Percentiles rank a stretch among this genome's conserved stretches.
phyloP scores from a whole-genome alignment of 2,329 filamentous ascomycete species.

The Neurospora sp. region DNA sequence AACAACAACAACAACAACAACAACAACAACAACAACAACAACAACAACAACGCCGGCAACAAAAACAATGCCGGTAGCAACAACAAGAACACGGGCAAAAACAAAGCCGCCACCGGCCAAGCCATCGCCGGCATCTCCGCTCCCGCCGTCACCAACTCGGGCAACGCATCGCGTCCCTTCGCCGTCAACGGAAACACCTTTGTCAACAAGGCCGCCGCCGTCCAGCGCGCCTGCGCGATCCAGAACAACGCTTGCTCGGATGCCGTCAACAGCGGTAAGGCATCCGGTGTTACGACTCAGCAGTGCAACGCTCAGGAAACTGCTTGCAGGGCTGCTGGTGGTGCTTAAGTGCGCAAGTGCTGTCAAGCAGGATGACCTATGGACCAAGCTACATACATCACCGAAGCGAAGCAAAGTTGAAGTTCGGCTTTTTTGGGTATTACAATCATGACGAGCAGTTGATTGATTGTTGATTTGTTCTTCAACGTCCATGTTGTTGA shows the following conservation, averaged over 20 bases:
- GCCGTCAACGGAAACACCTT: slow-evolving; percentile 47
- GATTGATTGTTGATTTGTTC: not conserved
- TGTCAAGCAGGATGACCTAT: not conserved
- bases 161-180: slow-evolving; percentile 41
- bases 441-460: not conserved
- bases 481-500: not conserved
- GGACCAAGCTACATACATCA: not conserved
- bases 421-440: not conserved
- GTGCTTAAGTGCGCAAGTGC: slow-evolving; percentile 16
- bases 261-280: slow-evolving; percentile 41
- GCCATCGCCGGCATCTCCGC: slow-evolving; percentile 42
- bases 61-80: not conserved
- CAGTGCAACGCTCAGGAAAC: slow-evolving; percentile 47
- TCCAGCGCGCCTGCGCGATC: slow-evolving; percentile 51
- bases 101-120: slow-evolving; percentile 21
- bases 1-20: slow-evolving; percentile 2
- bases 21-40: not conserved
- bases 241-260: slow-evolving; percentile 52
- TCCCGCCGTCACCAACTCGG: slow-evolving; percentile 38
- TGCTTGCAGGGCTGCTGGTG: slow-evolving; percentile 29
- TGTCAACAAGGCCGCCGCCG: slow-evolving; percentile 42
- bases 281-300: slow-evolving; percentile 29
- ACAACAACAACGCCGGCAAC: slow-evolving; percentile 5
- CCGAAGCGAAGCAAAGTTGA: not conserved
- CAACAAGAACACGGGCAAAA: slow-evolving; percentile 5